Base-by-base conservation (phyloP, 2,329 filamentous ascomycete genomes). In the Talaromyces islandicus region DNA sequence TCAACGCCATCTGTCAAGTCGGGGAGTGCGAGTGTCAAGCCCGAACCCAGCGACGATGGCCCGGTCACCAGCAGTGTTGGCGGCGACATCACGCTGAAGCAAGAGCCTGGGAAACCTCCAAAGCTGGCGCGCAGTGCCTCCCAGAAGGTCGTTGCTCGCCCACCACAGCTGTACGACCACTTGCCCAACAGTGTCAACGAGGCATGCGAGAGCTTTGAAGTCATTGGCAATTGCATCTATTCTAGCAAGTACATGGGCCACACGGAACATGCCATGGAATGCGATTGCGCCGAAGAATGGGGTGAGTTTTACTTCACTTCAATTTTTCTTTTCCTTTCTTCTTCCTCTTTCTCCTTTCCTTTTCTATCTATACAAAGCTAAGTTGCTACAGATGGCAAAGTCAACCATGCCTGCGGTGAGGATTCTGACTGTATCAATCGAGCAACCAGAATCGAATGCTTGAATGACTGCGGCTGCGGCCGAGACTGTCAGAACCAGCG, bases 351-450 rank as follows among this genome's bases (percentile, higher is more conserved):
- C 1, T 12, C 9, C 48, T 19, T 29, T n/a, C n/a, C 12, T 27
- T 27, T 58, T 58, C 27, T 59, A 12, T 25, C 55, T 27, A 41
- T 59, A 54, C 56, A 29, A 65, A 67, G 64, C 76, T 79, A 66
- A 79, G 70, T 57, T 57, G 50, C 0, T 70, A 51, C 78, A 56
- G 69, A 76, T 19, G 75, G 77, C 25, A 76, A 77, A 63, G 75
- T 71, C 60, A 99, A 99, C 74, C 77, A 88, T 76, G 92, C 94
- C 55, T 99, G 94, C 74, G 93, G 91, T 65, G 92, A 97, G 69
- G 91, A 97, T 75, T 96, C 92, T 17, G 93, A 97, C 75, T 99
- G 94, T 77, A 99, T 99, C 81, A 99, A 99, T 75, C 90, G 94
- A 69, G 90, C 91, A 60, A 97, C 93, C 61, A 97, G 97, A 76